Percentiles rank a stretch among this genome's conserved stretches.
phyloP scores from a whole-genome alignment of 2,329 filamentous ascomycete species.

The Allantophomopsis lycopodina region DNA sequence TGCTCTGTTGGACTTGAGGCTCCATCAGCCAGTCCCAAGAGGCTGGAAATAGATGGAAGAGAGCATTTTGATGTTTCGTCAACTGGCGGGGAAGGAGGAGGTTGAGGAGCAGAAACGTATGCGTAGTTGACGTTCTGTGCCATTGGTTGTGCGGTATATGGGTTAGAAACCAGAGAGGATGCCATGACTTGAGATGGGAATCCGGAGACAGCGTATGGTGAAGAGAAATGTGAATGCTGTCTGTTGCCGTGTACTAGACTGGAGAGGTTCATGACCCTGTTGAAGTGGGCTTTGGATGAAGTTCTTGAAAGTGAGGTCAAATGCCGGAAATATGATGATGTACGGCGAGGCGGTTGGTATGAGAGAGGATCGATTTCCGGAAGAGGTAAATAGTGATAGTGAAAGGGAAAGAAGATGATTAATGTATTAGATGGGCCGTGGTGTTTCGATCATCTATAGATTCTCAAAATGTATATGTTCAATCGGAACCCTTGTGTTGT shows the following conservation, averaged over 20 bases:
- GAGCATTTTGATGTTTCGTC: conserved; percentile 68
- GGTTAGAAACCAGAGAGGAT: conserved; percentile 25
- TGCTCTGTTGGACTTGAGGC: conserved; percentile 39
- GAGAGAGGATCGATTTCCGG: background rate
- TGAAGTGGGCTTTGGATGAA: too few species aligned
- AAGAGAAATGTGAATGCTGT: conserved; percentile 12
- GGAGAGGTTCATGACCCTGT: conserved; percentile 20
- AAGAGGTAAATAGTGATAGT: background rate
- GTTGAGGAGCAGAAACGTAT: conserved; percentile 37
- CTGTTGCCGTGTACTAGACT: conserved; percentile 18
- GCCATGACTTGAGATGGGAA: conserved; percentile 26
- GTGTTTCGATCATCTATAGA: conserved; percentile 5
- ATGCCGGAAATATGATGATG: background rate
- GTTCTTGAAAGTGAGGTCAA: background rate
- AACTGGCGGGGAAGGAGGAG: conserved; percentile 62
- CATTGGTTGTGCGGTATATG: conserved; percentile 30
- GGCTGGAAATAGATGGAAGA: conserved; percentile 83
- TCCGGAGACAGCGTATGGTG: conserved; percentile 15
- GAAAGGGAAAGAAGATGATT: background rate
- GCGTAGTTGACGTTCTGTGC: conserved; percentile 28
- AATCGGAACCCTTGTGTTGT: conserved; percentile 15
- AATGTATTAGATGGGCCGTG: background rate
- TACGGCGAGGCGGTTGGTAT: background rate
- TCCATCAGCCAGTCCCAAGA: conserved; percentile 71
- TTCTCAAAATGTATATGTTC: conserved; percentile 6